These are phyloP conservation scores for Scedosporium minutisporum DNA, from an alignment of 2,329 filamentous ascomycete genomes.

Conservation along the genomic window DNA sequence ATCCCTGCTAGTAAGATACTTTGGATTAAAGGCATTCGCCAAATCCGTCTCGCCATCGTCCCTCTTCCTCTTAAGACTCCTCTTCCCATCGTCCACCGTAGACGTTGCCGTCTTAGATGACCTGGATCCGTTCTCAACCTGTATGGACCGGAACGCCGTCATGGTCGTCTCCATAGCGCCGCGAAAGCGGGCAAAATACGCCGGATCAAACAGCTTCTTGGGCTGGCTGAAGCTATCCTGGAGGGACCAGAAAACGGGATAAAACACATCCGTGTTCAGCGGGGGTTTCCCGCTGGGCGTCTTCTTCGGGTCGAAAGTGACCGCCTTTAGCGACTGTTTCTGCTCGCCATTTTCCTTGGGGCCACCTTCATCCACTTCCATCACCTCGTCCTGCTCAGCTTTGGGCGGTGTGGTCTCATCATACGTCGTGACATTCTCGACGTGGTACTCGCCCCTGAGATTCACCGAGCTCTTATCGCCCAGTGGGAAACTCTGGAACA, in stretches of 20 bases:
- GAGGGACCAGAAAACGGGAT: slow-evolving; percentile 87
- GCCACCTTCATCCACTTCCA: slow-evolving; percentile 55
- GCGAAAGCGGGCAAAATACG: slow-evolving; percentile 72
- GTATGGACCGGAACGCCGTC: slow-evolving; percentile 42
- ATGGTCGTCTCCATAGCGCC: slow-evolving; percentile 60
- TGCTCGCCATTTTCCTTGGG: slow-evolving; percentile 20
- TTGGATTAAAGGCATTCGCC: slow-evolving; percentile 80
- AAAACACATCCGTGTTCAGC: slow-evolving; percentile 63
- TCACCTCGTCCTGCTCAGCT: slow-evolving; percentile 34
- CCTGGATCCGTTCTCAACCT: slow-evolving; percentile 35
- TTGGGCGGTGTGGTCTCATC: slow-evolving; percentile 44
- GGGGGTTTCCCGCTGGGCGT: slow-evolving; percentile 12
- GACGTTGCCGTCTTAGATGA: slow-evolving; percentile 36
- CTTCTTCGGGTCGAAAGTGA: slow-evolving; percentile 16
- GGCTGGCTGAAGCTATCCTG: slow-evolving; percentile 90
- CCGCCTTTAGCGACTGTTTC: slow-evolving; percentile 27
- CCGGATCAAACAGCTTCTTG: slow-evolving; percentile 64
- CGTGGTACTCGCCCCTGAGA: slow-evolving; percentile 87
- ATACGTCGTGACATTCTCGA: slow-evolving; percentile 84
- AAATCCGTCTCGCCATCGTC: slow-evolving; percentile 49
- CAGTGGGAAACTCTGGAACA: slow-evolving; percentile 95
- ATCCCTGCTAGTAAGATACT: slow-evolving; percentile 95
- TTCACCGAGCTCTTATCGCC: slow-evolving; percentile 98
- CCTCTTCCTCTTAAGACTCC: slow-evolving; percentile 62
- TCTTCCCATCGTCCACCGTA: slow-evolving; percentile 47